Evolutionary conservation across 2,329 filamentous ascomycete species (phyloP).

Genomic region (Zopfia rhizophila): DNA sequence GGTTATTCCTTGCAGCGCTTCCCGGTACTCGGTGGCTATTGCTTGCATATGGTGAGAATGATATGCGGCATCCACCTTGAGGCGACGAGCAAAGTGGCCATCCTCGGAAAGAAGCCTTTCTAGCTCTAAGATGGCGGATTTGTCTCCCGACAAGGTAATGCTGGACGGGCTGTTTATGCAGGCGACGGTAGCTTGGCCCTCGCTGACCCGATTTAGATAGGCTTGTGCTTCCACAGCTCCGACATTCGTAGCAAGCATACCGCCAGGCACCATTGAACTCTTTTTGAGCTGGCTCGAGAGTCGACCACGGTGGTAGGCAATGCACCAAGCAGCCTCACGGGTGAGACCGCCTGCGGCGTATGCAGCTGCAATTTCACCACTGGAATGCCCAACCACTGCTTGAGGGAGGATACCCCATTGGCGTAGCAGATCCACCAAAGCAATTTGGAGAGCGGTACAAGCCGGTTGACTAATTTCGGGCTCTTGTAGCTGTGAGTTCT

Average conservation of each 20-base stretch:
- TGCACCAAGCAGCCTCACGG: slow-evolving; percentile 15
- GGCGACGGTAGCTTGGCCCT: slow-evolving; percentile 19
- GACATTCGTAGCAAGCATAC: slow-evolving; percentile 12
- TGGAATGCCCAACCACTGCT: slow-evolving; percentile 30
- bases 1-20: neutral
- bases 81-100: slow-evolving; percentile 50
- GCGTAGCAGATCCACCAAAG: slow-evolving; percentile 22
- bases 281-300: neutral
- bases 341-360: slow-evolving; percentile 29
- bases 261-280: slow-evolving; percentile 1
- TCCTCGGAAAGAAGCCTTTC: slow-evolving; percentile 43
- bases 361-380: slow-evolving; percentile 38
- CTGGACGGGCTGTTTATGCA: slow-evolving; percentile 51
- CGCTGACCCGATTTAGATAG: neutral
- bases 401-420: slow-evolving; percentile 21
- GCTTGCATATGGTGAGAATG: slow-evolving; percentile 57
- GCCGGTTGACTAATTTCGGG: slow-evolving; percentile 22
- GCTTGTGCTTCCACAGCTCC: slow-evolving; percentile 4
- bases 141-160: slow-evolving; percentile 58
- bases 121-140: slow-evolving; percentile 46
- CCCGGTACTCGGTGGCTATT: neutral
- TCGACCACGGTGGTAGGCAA: slow-evolving; percentile 17
- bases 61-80: slow-evolving; percentile 58
- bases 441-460: slow-evolving; percentile 30
- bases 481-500: slow-evolving; percentile 17